Conservation (phyloP, 306 rosid genomes). For the Quercus alba region DNA sequence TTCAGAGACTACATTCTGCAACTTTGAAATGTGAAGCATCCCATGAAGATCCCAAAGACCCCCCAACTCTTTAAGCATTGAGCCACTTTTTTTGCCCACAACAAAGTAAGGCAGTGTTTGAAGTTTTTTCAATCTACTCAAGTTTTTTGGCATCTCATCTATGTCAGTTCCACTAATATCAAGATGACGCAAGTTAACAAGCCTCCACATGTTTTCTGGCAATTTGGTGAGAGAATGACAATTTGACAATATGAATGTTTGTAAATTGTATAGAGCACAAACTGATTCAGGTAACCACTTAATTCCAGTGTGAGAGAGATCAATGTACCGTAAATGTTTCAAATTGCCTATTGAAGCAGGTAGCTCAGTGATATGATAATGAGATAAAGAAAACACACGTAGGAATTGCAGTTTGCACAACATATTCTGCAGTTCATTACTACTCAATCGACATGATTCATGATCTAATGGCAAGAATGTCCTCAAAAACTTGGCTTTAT, state of each 20-base stretch:
- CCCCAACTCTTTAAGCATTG: neutral
- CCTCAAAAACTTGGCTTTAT: neutral
- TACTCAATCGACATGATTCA: neutral
- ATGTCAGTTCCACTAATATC: neutral
- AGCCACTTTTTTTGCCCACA: neutral
- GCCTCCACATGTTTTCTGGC: neutral
- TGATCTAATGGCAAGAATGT: neutral
- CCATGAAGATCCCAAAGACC: neutral
- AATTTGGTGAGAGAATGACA: neutral
- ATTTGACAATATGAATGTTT: neutral
- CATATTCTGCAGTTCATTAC: neutral
- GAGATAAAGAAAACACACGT: neutral
- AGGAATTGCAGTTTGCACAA: neutral
- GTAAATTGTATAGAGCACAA: conserved; percentile 2
- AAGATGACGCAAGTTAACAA: neutral
- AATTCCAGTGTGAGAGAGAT: neutral
- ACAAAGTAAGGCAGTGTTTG: neutral
- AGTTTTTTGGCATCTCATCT: neutral
- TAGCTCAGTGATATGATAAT: neutral
- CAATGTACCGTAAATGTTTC: neutral
- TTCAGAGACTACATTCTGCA: neutral
- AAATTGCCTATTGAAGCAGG: conserved; percentile 5
- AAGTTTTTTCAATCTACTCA: neutral
- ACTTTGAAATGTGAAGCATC: neutral
- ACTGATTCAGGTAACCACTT: neutral